Conservation (phyloP, 768 basidiomycete genomes). For the Suillus clintonianus region DNA sequence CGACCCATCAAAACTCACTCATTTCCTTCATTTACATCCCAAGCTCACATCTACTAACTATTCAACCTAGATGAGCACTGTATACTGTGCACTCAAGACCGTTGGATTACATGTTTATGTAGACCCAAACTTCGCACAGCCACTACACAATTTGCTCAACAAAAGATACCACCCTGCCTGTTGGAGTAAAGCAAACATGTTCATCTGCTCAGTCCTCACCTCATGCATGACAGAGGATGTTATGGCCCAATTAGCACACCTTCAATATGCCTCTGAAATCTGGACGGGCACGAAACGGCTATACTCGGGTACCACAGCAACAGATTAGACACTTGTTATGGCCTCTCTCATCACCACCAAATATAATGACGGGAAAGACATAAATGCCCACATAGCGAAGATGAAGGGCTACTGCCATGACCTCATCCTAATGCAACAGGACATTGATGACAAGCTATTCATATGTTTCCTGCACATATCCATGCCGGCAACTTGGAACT, state of each 20-base stretch:
- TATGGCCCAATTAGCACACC: no score
- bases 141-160: no score
- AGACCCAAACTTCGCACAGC: no score
- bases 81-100: background rate
- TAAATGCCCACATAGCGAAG: slow-evolving; percentile 11
- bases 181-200: no score
- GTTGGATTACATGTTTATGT: background rate
- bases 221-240: no score
- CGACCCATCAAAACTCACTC: background rate
- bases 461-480: slow-evolving; percentile 12
- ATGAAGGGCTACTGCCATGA: slow-evolving; percentile 13
- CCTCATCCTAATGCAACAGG: slow-evolving; percentile 8
- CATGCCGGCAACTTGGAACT: no score
- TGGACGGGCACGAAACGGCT: background rate
- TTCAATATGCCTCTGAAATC: background rate
- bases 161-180: no score
- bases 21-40: background rate
- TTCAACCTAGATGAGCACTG: background rate
- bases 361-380: slow-evolving; percentile 10
- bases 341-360: background rate
- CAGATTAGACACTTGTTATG: slow-evolving; percentile 13
- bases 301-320: slow-evolving; percentile 4
- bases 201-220: no score
- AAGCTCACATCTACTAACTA: background rate
- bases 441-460: slow-evolving; percentile 13